These are phyloP conservation scores for Lactarius hengduanensis DNA, from an alignment of 768 basidiomycete genomes.

Conservation along the genomic window DNA sequence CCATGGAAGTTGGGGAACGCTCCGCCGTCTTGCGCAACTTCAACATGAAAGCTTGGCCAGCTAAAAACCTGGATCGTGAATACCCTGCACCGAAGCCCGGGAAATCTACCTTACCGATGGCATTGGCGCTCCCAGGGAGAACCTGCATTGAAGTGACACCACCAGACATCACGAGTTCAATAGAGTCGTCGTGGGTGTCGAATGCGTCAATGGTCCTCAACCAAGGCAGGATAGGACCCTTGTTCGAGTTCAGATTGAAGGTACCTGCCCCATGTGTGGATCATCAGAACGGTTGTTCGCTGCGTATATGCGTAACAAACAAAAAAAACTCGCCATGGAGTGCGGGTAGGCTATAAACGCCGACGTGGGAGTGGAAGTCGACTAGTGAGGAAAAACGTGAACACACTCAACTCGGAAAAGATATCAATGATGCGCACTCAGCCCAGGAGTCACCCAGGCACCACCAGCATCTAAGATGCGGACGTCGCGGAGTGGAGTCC, in stretches of 20 bases:
- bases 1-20: conserved; percentile 74
- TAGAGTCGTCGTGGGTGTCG: conserved; percentile 81
- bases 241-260: conserved; percentile 59
- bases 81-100: conserved; percentile 21
- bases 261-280: conserved; percentile 39
- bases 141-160: conserved; percentile 86
- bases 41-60: conserved; percentile 85
- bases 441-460: conserved; percentile 64
- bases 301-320: not conserved
- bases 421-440: conserved; percentile 40
- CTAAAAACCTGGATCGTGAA: conserved; percentile 38
- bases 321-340: conserved; percentile 42
- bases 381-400: conserved; percentile 30
- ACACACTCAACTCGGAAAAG: conserved; percentile 21
- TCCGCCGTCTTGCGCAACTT: conserved; percentile 80
- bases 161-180: conserved; percentile 73
- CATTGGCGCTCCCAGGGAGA: conserved; percentile 73
- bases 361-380: conserved; percentile 66
- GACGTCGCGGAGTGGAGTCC: conserved; percentile 41
- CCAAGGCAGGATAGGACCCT: conserved; percentile 74
- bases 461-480: conserved; percentile 59
- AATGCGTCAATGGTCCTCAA: conserved; percentile 81
- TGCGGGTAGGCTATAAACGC: conserved; percentile 60
- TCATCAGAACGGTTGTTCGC: not conserved
- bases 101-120: conserved; percentile 52